Percentiles rank a stretch among this genome's conserved stretches.
Conservation (phyloP, 176 grass and related monocot species). For the Carex kokanica region DNA sequence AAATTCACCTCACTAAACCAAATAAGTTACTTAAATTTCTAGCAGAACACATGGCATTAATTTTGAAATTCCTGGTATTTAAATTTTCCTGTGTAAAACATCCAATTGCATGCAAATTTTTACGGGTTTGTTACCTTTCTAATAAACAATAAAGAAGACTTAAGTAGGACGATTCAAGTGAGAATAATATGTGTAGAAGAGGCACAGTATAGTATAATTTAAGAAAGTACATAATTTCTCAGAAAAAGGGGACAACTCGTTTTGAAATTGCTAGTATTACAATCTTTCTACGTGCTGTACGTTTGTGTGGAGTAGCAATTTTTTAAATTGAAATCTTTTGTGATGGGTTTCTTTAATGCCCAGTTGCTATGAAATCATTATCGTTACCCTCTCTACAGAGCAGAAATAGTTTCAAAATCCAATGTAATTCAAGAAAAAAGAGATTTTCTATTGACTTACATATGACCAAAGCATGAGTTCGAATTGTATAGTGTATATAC, state of each 20-base stretch:
- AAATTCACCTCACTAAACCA: background rate
- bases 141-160: background rate
- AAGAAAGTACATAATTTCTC: background rate
- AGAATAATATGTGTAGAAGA: background rate
- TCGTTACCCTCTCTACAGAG: background rate
- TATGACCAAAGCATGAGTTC: background rate
- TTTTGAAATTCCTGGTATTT: background rate
- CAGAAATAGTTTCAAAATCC: background rate
- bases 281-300: background rate
- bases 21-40: background rate
- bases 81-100: background rate
- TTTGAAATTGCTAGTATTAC: background rate
- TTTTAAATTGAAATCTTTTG: background rate
- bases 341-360: background rate
- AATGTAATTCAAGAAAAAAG: background rate
- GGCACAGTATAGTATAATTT: background rate
- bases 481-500: background rate
- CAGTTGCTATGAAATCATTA: background rate
- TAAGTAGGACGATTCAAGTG: background rate
- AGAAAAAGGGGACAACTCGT: background rate
- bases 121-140: background rate
- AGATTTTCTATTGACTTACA: background rate
- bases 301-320: background rate
- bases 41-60: background rate
- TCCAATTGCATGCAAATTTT: background rate